Evolutionary conservation across 495 filamentous ascomycete genomes (phyloP), one percentile per base, ranked within the genome.

Genomic region (Tirmania nivea): DNA sequence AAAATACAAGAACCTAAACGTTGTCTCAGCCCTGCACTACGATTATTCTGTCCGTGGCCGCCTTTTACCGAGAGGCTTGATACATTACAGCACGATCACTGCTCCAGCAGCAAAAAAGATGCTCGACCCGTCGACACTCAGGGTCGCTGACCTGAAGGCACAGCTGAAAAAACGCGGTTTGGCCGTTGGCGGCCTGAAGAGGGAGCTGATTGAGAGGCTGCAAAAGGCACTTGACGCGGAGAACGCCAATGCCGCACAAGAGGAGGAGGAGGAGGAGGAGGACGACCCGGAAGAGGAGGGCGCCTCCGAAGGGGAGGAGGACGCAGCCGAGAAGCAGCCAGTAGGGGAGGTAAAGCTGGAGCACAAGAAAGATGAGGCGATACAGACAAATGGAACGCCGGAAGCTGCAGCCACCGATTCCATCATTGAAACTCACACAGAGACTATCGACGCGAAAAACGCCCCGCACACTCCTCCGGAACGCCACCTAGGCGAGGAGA

Each of bases 161-260:
- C 73, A 78, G 62, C 66, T 81, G 16, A 80, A 75, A 64, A 68
- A 66, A 35, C 70, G 77, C 16, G 72, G 73, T 2, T 63, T 79
- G 6, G 64, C 74, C 0, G 69, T 71, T 35, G 68, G 69, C 14
- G 78, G 78, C 10, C 67, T 77, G 48, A 81, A 81, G 59, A 69
- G 73, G 10, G 70, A 70, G 8, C 69, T 81, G 11, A 68, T 80
- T 25, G 71, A 73, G 10, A 70, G 78, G 19, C 61, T 80, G 51
- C 39, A 8, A 19, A 19, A 14, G 14, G 39, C 39, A 45, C 12
- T 45, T 19, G 17, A 45, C 14, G 39, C 39, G 39, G 39, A 45
- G 39, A 19, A 45, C 5, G 39, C 12, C 12, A 19, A 45, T 14
- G 39, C 12, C 12, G 51, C 52, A 11, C 51, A 52, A 35, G 35